These are phyloP conservation scores for Ilex aquifolium DNA, from an alignment of 257 asterid genomes.

Conservation along the genomic window DNA sequence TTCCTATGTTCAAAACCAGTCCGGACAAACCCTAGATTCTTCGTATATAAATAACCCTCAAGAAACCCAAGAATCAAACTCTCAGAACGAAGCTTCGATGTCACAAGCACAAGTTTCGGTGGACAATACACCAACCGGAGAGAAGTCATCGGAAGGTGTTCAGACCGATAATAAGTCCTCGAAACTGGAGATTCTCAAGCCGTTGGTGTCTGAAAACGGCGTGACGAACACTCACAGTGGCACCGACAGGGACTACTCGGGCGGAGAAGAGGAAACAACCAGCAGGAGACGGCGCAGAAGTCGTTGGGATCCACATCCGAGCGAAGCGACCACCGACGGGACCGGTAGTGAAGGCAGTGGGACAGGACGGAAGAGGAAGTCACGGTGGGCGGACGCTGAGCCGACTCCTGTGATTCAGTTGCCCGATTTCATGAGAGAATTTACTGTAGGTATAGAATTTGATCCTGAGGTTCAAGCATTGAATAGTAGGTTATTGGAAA, in stretches of 20 bases:
- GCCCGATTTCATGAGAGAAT: conserved; percentile 84
- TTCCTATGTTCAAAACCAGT: conserved; percentile 19
- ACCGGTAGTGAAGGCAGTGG: conserved; percentile 28
- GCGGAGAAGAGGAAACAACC: conserved; percentile 84
- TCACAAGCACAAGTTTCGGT: background rate
- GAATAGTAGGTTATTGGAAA: conserved; percentile 76
- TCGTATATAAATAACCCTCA: background rate
- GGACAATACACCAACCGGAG: background rate
- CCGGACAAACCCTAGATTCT: background rate
- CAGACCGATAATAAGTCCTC: background rate
- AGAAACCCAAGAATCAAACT: background rate
- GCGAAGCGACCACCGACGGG: conserved; percentile 42
- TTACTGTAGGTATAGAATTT: conserved; percentile 77
- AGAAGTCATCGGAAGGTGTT: background rate
- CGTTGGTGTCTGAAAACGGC: conserved; percentile 56
- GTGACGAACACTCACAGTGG: conserved; percentile 66
- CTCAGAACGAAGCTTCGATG: background rate
- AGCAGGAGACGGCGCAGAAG: conserved; percentile 70
- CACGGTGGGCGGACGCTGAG: conserved; percentile 94
- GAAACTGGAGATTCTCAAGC: conserved; percentile 39
- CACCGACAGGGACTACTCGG: conserved; percentile 72
- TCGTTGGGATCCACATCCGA: conserved; percentile 87
- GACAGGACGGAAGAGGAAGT: conserved; percentile 70
- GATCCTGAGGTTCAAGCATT: conserved; percentile 88
- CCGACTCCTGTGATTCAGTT: conserved; percentile 71